Conservation (phyloP, 257 asterid species). For the Haberlea rhodopensis region DNA sequence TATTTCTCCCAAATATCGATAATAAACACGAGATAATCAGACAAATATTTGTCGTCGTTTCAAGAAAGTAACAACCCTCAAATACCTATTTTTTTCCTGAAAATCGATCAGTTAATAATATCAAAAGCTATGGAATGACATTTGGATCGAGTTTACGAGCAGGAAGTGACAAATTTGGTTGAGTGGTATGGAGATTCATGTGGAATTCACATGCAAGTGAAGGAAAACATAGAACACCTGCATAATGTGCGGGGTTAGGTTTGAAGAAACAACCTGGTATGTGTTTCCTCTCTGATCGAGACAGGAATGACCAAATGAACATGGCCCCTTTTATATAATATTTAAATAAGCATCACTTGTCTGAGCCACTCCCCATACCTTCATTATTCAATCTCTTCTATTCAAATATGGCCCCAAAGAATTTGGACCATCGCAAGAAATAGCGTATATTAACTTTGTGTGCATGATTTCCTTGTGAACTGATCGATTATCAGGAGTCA, state of each 20-base stretch:
- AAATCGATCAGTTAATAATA: too few species aligned
- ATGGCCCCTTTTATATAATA: constrained; percentile 22
- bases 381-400: constrained; percentile 11
- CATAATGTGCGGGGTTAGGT: constrained; percentile 6
- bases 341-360: neutral
- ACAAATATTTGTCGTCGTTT: too few species aligned
- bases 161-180: constrained; percentile 28
- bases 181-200: constrained; percentile 39
- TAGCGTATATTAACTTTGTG: constrained; percentile 5
- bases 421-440: constrained; percentile 32
- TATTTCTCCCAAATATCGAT: too few species aligned
- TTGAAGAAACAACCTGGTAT: constrained; percentile 25
- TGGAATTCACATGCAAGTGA: constrained; percentile 48
- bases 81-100: too few species aligned
- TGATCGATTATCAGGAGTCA: too few species aligned
- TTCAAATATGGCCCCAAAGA: neutral
- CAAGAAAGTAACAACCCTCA: too few species aligned
- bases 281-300: constrained; percentile 23
- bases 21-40: too few species aligned
- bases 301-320: constrained; percentile 32
- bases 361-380: constrained; percentile 42
- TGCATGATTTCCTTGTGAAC: constrained; percentile 1
- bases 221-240: constrained; percentile 43
- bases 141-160: neutral
- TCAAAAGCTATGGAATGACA: neutral